These are phyloP conservation scores for Ephemerocybe angulata DNA, from an alignment of 768 basidiomycete genomes.

Conservation along the genomic window DNA sequence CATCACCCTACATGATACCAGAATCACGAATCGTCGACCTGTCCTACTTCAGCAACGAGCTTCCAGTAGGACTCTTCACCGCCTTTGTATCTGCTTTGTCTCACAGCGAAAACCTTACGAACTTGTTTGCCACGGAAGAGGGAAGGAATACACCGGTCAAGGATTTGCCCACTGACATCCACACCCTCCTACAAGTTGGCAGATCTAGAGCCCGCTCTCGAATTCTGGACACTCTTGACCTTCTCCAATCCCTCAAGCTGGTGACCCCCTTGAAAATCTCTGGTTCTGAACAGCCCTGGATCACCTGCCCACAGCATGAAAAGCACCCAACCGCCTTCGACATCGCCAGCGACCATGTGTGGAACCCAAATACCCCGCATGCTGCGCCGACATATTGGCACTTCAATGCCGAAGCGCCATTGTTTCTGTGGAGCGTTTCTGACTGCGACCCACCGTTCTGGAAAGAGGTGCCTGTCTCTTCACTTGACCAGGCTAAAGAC, in stretches of 20 bases:
- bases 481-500: slow-evolving; percentile 32
- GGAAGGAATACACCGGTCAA: slow-evolving; percentile 48
- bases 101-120: slow-evolving; percentile 54
- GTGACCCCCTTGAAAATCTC: slow-evolving; percentile 54
- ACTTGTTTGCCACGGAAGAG: slow-evolving; percentile 45
- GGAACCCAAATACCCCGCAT: slow-evolving; percentile 41
- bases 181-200: slow-evolving; percentile 52
- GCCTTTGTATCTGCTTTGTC: slow-evolving; percentile 55
- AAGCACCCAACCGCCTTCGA: slow-evolving; percentile 48
- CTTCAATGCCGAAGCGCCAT: slow-evolving; percentile 50
- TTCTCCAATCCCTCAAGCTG: slow-evolving; percentile 55
- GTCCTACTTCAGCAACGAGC: slow-evolving; percentile 57
- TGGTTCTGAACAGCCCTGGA: slow-evolving; percentile 35
- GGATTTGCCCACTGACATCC: slow-evolving; percentile 50
- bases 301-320: slow-evolving; percentile 42
- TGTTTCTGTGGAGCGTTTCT: slow-evolving; percentile 58
- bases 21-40: slow-evolving; percentile 57
- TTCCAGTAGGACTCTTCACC: slow-evolving; percentile 65
- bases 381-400: slow-evolving; percentile 63
- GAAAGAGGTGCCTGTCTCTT: slow-evolving; percentile 43
- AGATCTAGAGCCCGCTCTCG: slow-evolving; percentile 56
- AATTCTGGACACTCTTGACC: slow-evolving; percentile 57
- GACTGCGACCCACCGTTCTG: slow-evolving; percentile 52
- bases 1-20: slow-evolving; percentile 42
- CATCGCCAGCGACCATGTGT: slow-evolving; percentile 37